Base-by-base conservation (phyloP, 2,329 filamentous ascomycete genomes). In the Trichophyton equinum region DNA sequence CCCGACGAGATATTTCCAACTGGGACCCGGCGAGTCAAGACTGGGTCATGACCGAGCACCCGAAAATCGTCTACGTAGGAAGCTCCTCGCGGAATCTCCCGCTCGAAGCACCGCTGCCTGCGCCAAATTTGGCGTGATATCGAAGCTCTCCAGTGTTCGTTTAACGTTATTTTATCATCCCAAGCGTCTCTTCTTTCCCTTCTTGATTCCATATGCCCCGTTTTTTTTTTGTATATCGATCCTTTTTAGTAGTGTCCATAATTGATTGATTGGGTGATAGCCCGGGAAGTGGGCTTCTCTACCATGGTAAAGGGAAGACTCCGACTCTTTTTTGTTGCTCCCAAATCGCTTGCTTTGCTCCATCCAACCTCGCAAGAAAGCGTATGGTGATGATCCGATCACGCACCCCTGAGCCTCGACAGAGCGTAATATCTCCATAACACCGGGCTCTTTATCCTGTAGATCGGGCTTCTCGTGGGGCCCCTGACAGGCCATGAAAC, bases 1-100 rank as follows among this genome's bases (percentile, higher is more conserved):
- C 85, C 4, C 82, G 91, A 44, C 84, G 90, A 61, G 92, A 96
- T 69, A 67, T 96, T 61, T 90, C 86, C 71, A 94, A 91, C 76
- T 96, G 92, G 91, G 89, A 96, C 66, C 77, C 82, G 0, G 79
- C 70, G 1, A 72, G 76, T n/a, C 91, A 96, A 79, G 86, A 96
- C 77, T 97, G 92, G 91, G 82, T 90, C 53, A 77, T 85, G 60
- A 77, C 76, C 33, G 67, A 75, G 22, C 78, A 82, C 66, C 73
- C 78, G 59, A 85, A 85, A 77, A 84, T 76, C 61, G 78, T 84
- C 46, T 81, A 81, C 64, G 82, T 86, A 4, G 83, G 83, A 27
- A 78, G 75, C 64, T 82, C 79, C 3, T 84, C 81, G 62, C 77
- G 83, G 66, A 83, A 80, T 61, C 70, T 85, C 65, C 77, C 76